Conservation (phyloP, 306 rosid species). For the Purshia tridentata region DNA sequence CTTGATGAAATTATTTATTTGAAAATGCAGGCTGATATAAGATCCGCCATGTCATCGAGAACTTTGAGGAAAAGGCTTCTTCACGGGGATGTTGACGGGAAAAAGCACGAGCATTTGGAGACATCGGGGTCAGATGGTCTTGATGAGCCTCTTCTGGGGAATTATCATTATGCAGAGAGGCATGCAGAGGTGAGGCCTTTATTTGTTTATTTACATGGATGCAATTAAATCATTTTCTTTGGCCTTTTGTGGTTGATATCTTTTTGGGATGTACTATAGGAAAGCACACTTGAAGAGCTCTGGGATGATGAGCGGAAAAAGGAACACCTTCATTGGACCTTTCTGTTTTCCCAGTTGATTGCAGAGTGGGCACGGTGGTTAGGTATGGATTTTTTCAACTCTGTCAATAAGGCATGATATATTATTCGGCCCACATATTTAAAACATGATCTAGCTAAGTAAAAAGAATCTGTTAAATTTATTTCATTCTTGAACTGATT, state of each 20-base stretch:
- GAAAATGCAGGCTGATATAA: slow-evolving; percentile 34
- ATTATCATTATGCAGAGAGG: slow-evolving; percentile 36
- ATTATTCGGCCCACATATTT: not conserved
- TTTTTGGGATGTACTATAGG: slow-evolving; percentile 31
- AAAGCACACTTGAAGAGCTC: slow-evolving; percentile 46
- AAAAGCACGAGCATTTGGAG: slow-evolving; percentile 50
- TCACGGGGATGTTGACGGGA: slow-evolving; percentile 82
- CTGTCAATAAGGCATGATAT: not conserved
- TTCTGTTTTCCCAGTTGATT: slow-evolving; percentile 71
- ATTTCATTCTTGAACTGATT: not conserved
- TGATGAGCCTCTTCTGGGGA: slow-evolving; percentile 65
- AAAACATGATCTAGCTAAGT: not conserved
- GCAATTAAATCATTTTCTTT: not conserved
- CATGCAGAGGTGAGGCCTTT: slow-evolving; percentile 44
- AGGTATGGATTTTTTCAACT: slow-evolving; percentile 43
- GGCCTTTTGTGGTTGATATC: slow-evolving; percentile 10
- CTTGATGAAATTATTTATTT: not conserved
- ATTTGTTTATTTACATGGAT: not conserved
- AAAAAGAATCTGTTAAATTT: not conserved
- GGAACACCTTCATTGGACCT: slow-evolving; percentile 81
- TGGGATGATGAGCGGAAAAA: slow-evolving; percentile 76
- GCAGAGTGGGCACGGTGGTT: slow-evolving; percentile 92
- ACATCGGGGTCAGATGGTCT: slow-evolving; percentile 50
- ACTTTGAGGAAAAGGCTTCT: slow-evolving; percentile 81
- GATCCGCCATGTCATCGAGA: slow-evolving; percentile 53